Conservation (phyloP, 1,139 yeast species). For the Geotrichum europaeum region DNA sequence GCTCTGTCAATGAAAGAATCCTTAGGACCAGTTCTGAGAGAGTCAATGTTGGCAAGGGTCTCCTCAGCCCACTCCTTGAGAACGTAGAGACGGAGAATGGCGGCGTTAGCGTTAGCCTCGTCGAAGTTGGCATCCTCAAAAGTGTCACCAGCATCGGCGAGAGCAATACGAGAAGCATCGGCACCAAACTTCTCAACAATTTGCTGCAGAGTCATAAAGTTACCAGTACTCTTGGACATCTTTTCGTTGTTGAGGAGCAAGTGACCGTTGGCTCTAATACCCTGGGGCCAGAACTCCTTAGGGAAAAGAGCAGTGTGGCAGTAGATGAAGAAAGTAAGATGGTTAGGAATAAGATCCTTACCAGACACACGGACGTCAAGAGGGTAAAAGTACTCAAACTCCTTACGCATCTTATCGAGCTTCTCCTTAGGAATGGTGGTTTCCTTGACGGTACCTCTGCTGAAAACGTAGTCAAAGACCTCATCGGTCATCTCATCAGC, state of each 20-base stretch:
- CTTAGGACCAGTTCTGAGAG: constrained; percentile 62
- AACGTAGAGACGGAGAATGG: constrained; percentile 85
- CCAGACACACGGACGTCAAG: constrained; percentile 88
- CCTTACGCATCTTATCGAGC: constrained; percentile 75
- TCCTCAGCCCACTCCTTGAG: constrained; percentile 96
- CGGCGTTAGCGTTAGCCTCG: constrained; percentile 94
- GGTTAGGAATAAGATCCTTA: constrained; percentile 96
- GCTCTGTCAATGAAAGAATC: constrained; percentile 76
- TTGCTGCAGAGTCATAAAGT: constrained; percentile 86
- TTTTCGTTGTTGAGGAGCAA: constrained; percentile 90
- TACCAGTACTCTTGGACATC: constrained; percentile 98
- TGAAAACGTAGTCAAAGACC: constrained; percentile 86
- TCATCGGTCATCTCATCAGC: constrained; percentile 89
- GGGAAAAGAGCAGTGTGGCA: constrained; percentile 92
- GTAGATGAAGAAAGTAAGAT: constrained; percentile 90
- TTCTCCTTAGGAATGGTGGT: constrained; percentile 58
- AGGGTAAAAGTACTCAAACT: constrained; percentile 93
- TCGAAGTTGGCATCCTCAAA: constrained; percentile 98
- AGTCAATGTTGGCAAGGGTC: constrained; percentile 45
- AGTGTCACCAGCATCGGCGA: constrained; percentile 98
- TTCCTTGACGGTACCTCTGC: constrained; percentile 58
- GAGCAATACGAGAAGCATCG: constrained; percentile 93
- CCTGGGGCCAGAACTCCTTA: constrained; percentile 84
- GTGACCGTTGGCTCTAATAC: constrained; percentile 94
- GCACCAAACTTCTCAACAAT: constrained; percentile 89